These are phyloP conservation scores for Effrenium voratum DNA, from an alignment of 73 alveolate genomes.

Conservation along the genomic window DNA sequence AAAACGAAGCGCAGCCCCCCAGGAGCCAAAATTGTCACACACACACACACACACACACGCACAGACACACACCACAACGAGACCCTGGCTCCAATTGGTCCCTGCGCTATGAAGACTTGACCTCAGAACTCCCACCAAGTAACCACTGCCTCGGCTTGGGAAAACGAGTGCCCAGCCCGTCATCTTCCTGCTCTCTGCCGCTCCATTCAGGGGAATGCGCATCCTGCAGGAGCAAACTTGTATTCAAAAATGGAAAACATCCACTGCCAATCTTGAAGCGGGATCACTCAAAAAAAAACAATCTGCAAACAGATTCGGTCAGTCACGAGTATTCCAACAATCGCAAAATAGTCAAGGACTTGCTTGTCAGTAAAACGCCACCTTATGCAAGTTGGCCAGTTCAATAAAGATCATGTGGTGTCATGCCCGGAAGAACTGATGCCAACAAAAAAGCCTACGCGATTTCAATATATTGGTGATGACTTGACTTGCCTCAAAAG, in stretches of 20 bases:
- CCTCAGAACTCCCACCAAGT: not conserved
- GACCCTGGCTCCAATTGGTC: constrained; percentile 38
- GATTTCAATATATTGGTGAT: no score
- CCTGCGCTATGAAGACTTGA: constrained; percentile 76
- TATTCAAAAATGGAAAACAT: not conserved
- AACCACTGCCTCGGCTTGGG: not conserved
- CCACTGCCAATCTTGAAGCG: not conserved
- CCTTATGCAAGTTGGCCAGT: no score
- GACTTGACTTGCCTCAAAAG: no score
- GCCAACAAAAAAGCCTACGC: no score
- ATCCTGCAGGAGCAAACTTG: not conserved
- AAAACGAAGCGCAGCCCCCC: no score
- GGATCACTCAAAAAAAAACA: not conserved
- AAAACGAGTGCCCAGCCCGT: constrained; percentile 7
- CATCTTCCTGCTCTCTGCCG: constrained; percentile 83
- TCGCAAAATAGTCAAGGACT: no score
- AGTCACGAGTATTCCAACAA: no score
- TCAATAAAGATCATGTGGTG: no score
- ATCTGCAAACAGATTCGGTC: no score
- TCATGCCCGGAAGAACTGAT: no score
- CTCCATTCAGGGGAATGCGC: constrained; percentile 86
- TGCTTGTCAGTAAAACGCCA: no score
- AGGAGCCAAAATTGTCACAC: no score
- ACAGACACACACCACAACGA: not conserved
- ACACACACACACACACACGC: not conserved